Evolutionary conservation across 495 filamentous ascomycete genomes (phyloP).

Genomic region (Glarea lozoyensis): DNA sequence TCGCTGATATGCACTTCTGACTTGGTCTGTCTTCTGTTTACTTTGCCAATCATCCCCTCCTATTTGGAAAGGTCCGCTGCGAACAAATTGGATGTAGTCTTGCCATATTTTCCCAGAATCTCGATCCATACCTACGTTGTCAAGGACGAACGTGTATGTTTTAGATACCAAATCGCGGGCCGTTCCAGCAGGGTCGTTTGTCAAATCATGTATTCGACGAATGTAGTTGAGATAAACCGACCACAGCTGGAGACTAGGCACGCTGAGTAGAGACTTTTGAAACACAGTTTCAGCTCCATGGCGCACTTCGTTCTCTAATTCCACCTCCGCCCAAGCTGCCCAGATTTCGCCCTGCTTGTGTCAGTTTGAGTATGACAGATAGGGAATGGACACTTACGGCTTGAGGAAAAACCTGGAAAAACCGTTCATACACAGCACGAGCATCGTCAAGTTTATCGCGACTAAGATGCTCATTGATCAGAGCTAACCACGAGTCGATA

Average conservation of each 20-base stretch:
- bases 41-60: constrained; percentile 91
- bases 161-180: constrained; percentile 68
- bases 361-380: constrained; percentile 1
- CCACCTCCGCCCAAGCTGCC: constrained; percentile 79
- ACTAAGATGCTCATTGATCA: constrained; percentile 78
- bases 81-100: constrained; percentile 88
- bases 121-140: constrained; percentile 82
- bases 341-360: constrained; percentile 74
- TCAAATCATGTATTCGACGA: constrained; percentile 78
- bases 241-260: constrained; percentile 81
- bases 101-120: constrained; percentile 87
- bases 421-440: constrained; percentile 72
- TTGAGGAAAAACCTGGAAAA: constrained; percentile 78
- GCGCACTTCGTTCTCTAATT: constrained; percentile 73
- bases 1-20: constrained; percentile 84
- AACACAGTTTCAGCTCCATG: constrained; percentile 74
- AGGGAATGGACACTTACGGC: constrained; percentile 54
- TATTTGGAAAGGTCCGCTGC: constrained; percentile 69
- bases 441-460: constrained; percentile 75
- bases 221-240: constrained; percentile 91
- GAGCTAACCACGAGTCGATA: constrained; percentile 75
- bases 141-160: constrained; percentile 85
- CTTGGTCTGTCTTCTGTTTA: constrained; percentile 89
- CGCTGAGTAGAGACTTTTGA: constrained; percentile 56
- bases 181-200: constrained; percentile 64